phyloP scores from a whole-genome alignment of 1,139 yeast species.

The Magnusiomyces paraingens region DNA sequence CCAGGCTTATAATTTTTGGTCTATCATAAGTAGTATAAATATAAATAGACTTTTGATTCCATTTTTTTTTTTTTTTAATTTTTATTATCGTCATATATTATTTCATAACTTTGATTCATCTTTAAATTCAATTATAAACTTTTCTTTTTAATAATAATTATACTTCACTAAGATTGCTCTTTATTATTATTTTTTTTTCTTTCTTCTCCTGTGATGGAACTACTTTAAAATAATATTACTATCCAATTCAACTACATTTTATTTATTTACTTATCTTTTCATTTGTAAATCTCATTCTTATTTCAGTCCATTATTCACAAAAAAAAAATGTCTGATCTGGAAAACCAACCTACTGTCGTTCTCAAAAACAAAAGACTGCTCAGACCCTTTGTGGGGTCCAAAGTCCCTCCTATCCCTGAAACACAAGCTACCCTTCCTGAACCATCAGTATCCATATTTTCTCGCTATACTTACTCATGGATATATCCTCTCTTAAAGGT shows the following conservation, averaged over 20 bases:
- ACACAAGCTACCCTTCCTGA: slow-evolving; percentile 26
- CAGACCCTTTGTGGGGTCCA: slow-evolving; percentile 25
- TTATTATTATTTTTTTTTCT: neutral
- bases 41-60: too few species aligned
- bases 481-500: slow-evolving; percentile 43
- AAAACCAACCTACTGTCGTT: neutral
- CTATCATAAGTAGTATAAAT: too few species aligned
- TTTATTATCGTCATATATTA: too few species aligned
- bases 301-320: neutral
- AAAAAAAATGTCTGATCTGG: neutral
- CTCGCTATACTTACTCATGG: slow-evolving; percentile 49
- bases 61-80: too few species aligned
- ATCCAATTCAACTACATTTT: neutral
- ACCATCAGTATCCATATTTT: slow-evolving; percentile 19
- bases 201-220: neutral
- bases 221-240: too few species aligned
- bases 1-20: too few species aligned
- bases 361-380: slow-evolving; percentile 19
- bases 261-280: neutral
- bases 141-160: too few species aligned
- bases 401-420: slow-evolving; percentile 29
- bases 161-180: too few species aligned
- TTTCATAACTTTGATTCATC: too few species aligned
- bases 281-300: neutral
- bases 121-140: too few species aligned